phyloP scores from a whole-genome alignment of 2,329 filamentous ascomycete genomes.

The Verticillium alfalfae region DNA sequence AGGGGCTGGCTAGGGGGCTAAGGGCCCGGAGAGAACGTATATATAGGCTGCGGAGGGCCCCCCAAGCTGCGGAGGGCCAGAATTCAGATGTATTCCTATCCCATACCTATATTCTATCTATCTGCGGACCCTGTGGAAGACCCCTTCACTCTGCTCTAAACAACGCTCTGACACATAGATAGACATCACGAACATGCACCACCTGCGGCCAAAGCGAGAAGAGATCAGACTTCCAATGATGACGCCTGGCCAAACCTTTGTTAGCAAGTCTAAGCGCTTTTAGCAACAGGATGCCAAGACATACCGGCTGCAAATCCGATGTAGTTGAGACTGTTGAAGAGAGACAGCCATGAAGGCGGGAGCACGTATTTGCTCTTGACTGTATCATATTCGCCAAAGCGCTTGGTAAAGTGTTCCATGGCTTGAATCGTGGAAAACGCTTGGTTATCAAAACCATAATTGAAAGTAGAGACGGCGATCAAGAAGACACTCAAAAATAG shows the following conservation, averaged over 20 bases:
- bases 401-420: constrained; percentile 25
- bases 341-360: constrained; percentile 23
- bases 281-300: neutral
- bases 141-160: no score
- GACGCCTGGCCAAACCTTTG: constrained; percentile 10
- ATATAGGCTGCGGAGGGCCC: no score
- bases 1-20: no score
- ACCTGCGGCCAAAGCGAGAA: constrained; percentile 16
- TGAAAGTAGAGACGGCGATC: constrained; percentile 29
- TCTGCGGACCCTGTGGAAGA: no score
- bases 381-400: constrained; percentile 23
- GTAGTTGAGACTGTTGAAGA: constrained; percentile 29
- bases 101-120: no score
- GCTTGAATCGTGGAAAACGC: constrained; percentile 28
- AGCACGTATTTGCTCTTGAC: constrained; percentile 17
- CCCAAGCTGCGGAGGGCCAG: no score
- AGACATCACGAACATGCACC: constrained; percentile 16
- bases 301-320: constrained; percentile 25
- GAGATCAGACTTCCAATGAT: constrained; percentile 15
- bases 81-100: no score
- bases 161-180: neutral
- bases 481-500: constrained; percentile 14
- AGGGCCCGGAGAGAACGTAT: no score
- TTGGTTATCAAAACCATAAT: constrained; percentile 34
- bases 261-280: neutral